A percentile compares a stretch with the other conserved stretches of the same genome.
Evolutionary conservation across 2,329 filamentous ascomycete genomes (phyloP).

Genomic region (Nannizziopsis barbatae): DNA sequence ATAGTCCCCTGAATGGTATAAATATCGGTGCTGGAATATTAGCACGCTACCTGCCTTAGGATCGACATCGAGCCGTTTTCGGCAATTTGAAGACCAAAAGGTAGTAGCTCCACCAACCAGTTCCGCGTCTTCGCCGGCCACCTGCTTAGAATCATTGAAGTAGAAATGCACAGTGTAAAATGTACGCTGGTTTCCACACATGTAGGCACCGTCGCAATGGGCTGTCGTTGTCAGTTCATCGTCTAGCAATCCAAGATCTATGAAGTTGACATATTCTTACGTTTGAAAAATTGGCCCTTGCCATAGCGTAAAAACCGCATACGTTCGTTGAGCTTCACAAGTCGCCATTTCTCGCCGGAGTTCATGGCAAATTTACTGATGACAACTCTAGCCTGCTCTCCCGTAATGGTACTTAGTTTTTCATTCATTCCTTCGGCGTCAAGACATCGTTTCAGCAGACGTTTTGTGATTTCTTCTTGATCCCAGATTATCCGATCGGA

Average conservation of each 20-base stretch:
- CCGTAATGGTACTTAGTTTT: conserved; percentile 27
- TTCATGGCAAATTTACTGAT: neutral
- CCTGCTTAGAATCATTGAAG: conserved; percentile 37
- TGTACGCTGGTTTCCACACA: conserved; percentile 38
- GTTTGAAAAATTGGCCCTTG: conserved; percentile 59
- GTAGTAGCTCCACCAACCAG: conserved; percentile 44
- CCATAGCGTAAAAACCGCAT: conserved; percentile 66
- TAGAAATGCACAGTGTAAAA: conserved; percentile 49
- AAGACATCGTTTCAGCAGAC: conserved; percentile 48
- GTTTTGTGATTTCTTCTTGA: conserved; percentile 47
- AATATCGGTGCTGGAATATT: conserved; percentile 45
- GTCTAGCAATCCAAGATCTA: neutral
- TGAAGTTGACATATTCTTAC: conserved; percentile 18
- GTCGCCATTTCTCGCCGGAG: neutral
- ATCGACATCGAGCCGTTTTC: conserved; percentile 33
- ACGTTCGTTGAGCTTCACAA: conserved; percentile 50
- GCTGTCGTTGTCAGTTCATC: conserved; percentile 28
- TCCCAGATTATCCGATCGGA: conserved; percentile 73
- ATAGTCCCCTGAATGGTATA: conserved; percentile 46
- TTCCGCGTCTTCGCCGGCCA: conserved; percentile 16
- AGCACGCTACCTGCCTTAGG: conserved; percentile 44
- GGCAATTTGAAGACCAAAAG: conserved; percentile 28
- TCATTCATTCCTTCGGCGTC: conserved; percentile 31
- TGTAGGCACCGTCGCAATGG: conserved; percentile 57
- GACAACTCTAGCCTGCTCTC: neutral